A percentile compares a stretch with the other conserved stretches of the same genome.
These are phyloP conservation scores for Quaeritorhiza haematococci DNA, from an alignment of 371 early-diverging fungal species.

Conservation along the genomic window DNA sequence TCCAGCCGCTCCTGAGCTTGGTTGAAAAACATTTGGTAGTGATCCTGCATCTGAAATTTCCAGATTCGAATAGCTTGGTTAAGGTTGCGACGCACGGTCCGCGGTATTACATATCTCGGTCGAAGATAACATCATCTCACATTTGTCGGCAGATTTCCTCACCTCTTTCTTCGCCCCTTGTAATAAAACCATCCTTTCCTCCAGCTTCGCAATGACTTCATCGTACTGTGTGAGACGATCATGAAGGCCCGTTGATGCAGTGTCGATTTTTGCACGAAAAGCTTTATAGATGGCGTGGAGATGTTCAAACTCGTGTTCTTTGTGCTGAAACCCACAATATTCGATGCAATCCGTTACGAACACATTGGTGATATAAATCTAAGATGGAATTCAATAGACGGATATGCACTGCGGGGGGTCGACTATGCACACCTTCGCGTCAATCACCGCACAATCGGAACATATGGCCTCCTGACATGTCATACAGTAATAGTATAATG, in stretches of 20 bases:
- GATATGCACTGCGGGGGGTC: background rate
- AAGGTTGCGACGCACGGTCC: no score
- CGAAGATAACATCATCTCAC: no score
- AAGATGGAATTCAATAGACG: background rate
- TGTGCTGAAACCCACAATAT: slow-evolving; percentile 21
- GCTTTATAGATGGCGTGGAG: slow-evolving; percentile 21
- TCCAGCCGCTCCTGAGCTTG: no score
- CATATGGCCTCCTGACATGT: slow-evolving; percentile 28
- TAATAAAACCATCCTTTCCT: no score
- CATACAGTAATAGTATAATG: slow-evolving; percentile 30
- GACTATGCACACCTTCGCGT: slow-evolving; percentile 12
- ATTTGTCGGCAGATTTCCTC: no score
- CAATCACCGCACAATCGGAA: slow-evolving; percentile 38
- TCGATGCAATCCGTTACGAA: background rate
- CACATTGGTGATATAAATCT: background rate
- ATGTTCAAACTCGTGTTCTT: slow-evolving; percentile 22
- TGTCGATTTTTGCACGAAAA: slow-evolving; percentile 8
- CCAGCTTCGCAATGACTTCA: background rate
- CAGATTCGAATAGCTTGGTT: no score
- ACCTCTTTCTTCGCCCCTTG: no score
- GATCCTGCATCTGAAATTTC: no score
- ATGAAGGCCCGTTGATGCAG: background rate
- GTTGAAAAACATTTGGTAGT: no score
- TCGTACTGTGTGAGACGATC: background rate
- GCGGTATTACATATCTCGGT: no score